Evolutionary conservation across 306 rosid species (phyloP).

Genomic region (Luffa aegyptiaca): DNA sequence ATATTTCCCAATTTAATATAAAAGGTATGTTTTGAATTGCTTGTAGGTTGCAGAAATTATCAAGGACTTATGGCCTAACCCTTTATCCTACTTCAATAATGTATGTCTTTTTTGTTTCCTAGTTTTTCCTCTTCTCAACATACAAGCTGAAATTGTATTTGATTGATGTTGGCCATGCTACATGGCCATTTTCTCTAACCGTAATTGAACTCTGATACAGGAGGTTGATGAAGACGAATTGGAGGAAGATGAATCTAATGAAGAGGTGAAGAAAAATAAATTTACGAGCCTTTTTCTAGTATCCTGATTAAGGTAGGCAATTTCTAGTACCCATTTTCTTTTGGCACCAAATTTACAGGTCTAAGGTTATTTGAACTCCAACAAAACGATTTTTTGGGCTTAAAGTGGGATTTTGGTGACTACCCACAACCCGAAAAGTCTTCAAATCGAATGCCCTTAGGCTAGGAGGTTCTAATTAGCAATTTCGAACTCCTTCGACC

Average conservation of each 20-base stretch:
- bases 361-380: no score
- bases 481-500: no score
- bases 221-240: constrained; percentile 74
- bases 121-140: background rate
- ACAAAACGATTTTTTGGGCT: no score
- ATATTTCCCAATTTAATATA: background rate
- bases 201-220: constrained; percentile 30
- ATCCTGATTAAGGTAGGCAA: background rate
- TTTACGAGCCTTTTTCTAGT: background rate
- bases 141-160: background rate
- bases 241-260: constrained; percentile 71
- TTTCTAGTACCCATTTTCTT: no score
- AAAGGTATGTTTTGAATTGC: background rate
- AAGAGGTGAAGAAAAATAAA: constrained; percentile 46
- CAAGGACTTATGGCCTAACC: constrained; percentile 91
- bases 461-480: no score
- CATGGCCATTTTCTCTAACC: background rate
- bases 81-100: constrained; percentile 66
- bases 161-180: background rate
- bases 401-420: no score
- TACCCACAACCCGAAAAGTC: no score
- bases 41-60: constrained; percentile 60
- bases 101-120: constrained; percentile 24
- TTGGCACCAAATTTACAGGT: no score
- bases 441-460: no score